A percentile compares a stretch with the other conserved stretches of the same genome.
Evolutionary conservation across 495 filamentous ascomycete genomes (phyloP).

Genomic region (Podospora bellae-mahoneyi): DNA sequence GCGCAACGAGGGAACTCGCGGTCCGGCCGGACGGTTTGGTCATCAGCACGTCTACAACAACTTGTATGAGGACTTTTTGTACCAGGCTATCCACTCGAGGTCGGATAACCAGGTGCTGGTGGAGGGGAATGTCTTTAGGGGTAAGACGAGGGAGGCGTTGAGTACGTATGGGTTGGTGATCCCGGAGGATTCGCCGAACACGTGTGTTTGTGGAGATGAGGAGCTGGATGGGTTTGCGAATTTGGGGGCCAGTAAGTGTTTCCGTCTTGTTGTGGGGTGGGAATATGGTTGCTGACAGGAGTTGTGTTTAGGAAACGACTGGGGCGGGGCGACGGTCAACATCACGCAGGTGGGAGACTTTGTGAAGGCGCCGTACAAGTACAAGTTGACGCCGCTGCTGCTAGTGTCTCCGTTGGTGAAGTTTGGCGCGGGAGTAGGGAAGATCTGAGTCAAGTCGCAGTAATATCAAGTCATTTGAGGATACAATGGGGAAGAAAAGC

Average conservation of each 20-base stretch:
- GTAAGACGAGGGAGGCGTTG: slow-evolving; percentile 41
- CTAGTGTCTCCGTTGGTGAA: slow-evolving; percentile 36
- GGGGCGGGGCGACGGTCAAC: slow-evolving; percentile 35
- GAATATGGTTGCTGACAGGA: slow-evolving; percentile 11
- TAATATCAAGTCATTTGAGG: too few relatives aligned
- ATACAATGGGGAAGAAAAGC: too few relatives aligned
- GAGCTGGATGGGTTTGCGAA: slow-evolving; percentile 34
- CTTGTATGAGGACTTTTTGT: slow-evolving; percentile 41
- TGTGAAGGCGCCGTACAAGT: slow-evolving; percentile 41
- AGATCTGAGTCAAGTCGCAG: neutral
- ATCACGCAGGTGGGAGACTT: slow-evolving; percentile 44
- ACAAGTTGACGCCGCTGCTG: slow-evolving; percentile 34
- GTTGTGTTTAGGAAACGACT: slow-evolving; percentile 39
- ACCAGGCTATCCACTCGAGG: slow-evolving; percentile 53
- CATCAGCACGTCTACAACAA: slow-evolving; percentile 52
- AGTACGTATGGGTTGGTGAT: slow-evolving; percentile 48
- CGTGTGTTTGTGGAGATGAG: slow-evolving; percentile 27
- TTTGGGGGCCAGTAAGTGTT: slow-evolving; percentile 38
- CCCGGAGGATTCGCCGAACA: slow-evolving; percentile 39
- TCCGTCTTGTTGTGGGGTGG: neutral
- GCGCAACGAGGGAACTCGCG: slow-evolving; percentile 59
- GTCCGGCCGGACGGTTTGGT: slow-evolving; percentile 60
- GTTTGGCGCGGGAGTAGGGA: slow-evolving; percentile 36
- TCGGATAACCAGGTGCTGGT: slow-evolving; percentile 53
- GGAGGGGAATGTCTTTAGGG: slow-evolving; percentile 47